Evolutionary conservation across 371 early-diverging fungal species (phyloP), one percentile per base, ranked within the genome.

Genomic region (Mortierella sp.): DNA sequence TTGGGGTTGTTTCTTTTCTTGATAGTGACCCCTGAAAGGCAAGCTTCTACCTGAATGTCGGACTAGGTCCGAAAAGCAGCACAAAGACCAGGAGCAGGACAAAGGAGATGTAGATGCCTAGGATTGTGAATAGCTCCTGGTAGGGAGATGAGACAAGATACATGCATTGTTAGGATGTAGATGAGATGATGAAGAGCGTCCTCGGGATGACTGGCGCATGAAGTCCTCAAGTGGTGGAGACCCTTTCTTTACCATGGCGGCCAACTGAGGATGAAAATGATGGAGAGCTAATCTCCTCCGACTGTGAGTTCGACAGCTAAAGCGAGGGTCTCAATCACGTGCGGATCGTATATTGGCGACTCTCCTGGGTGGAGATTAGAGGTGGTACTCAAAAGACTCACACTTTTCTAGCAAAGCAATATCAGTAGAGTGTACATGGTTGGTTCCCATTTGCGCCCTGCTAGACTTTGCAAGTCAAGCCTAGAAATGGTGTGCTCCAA

Each of bases 31-130:
- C 43, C 18, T 19, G 25, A 53, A n/a, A n/a, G n/a, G n/a, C 37
- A 37, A 9, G 30, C 55, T 52, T 4, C 30, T 71, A 83, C 57
- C 84, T 82, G 66, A 84, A 85, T 66, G 81, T 72, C 51, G 84
- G 84, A 59, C 80, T 83, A 37, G 83, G 86, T 7, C 86, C 86
- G 28, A 85, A 83, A n/a, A 84, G 63, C 60, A 85, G 75, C 15
- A 84, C 69, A 64, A 82, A 84, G 59, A 85, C 83, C 75, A 82
- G 72, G 46, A 68, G 25, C 53, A 76, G 60, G 66, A 76, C 72
- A 72, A 76, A 72, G 43, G 68, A 43, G 68, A 76, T 76, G 72
- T 76, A 76, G 68, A 76, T 60, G 62, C 68, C 62, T 52, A 76
- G 72, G 57, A 76, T 57, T 25, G 77, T 68, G 21, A 76, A 55